These are phyloP conservation scores for Lathyrus sativus DNA, from an alignment of 306 rosid species.

Conservation along the genomic window DNA sequence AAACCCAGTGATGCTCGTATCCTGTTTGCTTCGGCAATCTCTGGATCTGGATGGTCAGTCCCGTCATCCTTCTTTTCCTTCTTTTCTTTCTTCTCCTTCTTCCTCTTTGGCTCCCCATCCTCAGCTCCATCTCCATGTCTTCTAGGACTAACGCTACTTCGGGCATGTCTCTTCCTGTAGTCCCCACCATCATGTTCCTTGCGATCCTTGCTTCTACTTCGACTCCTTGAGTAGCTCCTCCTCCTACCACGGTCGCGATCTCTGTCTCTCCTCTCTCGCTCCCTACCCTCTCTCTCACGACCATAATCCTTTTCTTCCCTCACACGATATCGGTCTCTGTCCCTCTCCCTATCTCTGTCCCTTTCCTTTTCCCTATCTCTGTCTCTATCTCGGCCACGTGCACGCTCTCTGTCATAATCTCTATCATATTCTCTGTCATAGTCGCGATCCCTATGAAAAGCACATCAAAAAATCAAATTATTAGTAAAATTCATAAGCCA, in stretches of 20 bases:
- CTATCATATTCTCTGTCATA: constrained; percentile 80
- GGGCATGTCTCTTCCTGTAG: constrained; percentile 73
- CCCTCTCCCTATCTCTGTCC: constrained; percentile 62
- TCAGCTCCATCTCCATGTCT: constrained; percentile 70
- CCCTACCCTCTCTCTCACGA: constrained; percentile 79
- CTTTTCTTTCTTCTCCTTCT: constrained; percentile 74
- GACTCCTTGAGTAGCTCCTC: constrained; percentile 86
- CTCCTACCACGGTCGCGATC: constrained; percentile 91
- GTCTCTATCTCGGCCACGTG: constrained; percentile 74
- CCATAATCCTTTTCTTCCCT: constrained; percentile 74
- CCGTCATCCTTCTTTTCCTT: constrained; percentile 79
- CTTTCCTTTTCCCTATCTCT: constrained; percentile 49
- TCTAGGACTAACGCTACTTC: constrained; percentile 71
- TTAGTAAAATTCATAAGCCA: constrained; percentile 15
- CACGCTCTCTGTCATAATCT: constrained; percentile 79
- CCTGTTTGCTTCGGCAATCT: constrained; percentile 81
- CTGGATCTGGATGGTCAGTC: constrained; percentile 84
- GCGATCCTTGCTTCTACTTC: constrained; percentile 84
- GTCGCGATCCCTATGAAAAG: constrained; percentile 74
- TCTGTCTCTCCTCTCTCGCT: constrained; percentile 88
- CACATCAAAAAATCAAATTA: constrained; percentile 20
- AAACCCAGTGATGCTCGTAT: constrained; percentile 79
- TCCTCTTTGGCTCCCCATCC: constrained; percentile 76
- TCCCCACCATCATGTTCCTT: constrained; percentile 72
- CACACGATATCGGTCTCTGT: constrained; percentile 59